Conservation (phyloP, 441 rosid genomes). For the Brassica hybrid region DNA sequence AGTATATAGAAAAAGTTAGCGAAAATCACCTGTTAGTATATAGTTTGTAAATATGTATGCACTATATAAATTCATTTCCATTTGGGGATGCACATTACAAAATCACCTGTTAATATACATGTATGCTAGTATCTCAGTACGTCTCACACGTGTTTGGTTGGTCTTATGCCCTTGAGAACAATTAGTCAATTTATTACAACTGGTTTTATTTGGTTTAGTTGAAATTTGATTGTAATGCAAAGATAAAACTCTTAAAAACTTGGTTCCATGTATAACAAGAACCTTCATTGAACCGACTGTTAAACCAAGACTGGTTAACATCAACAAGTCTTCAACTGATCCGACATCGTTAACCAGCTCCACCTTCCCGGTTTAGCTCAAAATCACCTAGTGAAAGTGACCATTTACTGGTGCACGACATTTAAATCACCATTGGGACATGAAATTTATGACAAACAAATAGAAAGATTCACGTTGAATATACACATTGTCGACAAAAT, state of each 20-base stretch:
- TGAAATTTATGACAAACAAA: not conserved
- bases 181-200: not conserved
- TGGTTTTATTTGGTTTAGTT: not conserved
- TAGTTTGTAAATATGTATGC: not conserved
- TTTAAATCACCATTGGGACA: not conserved
- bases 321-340: not conserved
- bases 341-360: not conserved
- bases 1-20: not conserved
- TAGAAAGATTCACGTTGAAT: not conserved
- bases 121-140: not conserved
- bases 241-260: not conserved
- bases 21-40: not conserved
- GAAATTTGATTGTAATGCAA: not conserved
- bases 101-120: not conserved
- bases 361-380: not conserved
- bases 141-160: not conserved
- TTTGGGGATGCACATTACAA: not conserved
- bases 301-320: not conserved
- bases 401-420: not conserved
- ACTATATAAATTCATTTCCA: not conserved
- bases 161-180: not conserved
- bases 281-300: not conserved
- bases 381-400: not conserved
- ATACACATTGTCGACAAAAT: constrained; percentile 9
- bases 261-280: not conserved